phyloP scores from a whole-genome alignment of 371 early-diverging fungal species.

The Rhizopus stolonifer region DNA sequence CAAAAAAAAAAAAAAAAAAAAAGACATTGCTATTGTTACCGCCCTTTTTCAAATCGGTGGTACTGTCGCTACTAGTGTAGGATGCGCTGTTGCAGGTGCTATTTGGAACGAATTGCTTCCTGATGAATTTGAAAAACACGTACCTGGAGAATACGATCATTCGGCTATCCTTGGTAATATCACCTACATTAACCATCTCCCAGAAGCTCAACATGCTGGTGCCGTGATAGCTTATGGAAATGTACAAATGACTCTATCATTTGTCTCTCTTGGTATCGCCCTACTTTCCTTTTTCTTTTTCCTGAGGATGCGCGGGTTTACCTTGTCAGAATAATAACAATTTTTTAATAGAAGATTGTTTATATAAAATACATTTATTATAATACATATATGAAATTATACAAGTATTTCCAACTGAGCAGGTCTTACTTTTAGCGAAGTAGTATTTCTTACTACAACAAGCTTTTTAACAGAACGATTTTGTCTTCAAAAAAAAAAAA shows the following conservation, averaged over 20 bases:
- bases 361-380: too few relatives aligned
- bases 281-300: conserved; percentile 26
- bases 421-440: conserved; percentile 48
- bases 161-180: conserved; percentile 27
- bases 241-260: conserved; percentile 32
- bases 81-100: conserved; percentile 38
- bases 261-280: conserved; percentile 29
- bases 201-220: conserved; percentile 32
- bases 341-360: too few relatives aligned
- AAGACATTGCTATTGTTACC: conserved; percentile 41
- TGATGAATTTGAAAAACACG: conserved; percentile 23
- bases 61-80: conserved; percentile 35
- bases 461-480: conserved; percentile 37
- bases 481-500: too few relatives aligned
- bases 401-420: conserved; percentile 39
- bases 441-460: conserved; percentile 55
- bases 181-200: conserved; percentile 23
- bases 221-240: conserved; percentile 28
- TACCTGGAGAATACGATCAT: conserved; percentile 38
- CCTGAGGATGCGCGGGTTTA: conserved; percentile 37
- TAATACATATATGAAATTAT: too few relatives aligned
- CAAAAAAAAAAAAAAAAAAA: too few relatives aligned
- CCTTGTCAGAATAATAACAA: conserved; percentile 13
- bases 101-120: conserved; percentile 45
- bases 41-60: conserved; percentile 36